These are phyloP conservation scores for Gonapodya prolifera DNA, from an alignment of 192 early-diverging fungal genomes.

Conservation along the genomic window DNA sequence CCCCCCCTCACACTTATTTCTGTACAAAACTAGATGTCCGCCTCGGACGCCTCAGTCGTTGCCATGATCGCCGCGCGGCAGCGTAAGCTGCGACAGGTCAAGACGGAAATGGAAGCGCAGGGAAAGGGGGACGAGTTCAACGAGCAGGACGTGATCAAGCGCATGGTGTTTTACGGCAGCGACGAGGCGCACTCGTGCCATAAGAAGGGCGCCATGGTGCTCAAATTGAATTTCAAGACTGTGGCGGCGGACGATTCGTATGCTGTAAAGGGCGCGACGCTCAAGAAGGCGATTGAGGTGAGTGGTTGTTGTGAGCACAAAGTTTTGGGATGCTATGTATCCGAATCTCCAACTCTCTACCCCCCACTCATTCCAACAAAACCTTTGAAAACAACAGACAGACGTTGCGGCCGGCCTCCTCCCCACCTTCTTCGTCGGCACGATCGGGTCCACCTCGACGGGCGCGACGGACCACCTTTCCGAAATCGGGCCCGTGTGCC, in stretches of 20 bases:
- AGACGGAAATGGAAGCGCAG: slow-evolving; percentile 12
- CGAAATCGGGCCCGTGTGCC: slow-evolving; percentile 32
- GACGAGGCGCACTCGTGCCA: slow-evolving; percentile 46
- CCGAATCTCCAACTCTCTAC: too few species aligned
- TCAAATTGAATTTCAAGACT: slow-evolving; percentile 21
- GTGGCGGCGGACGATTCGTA: slow-evolving; percentile 25
- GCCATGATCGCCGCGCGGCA: slow-evolving; percentile 44
- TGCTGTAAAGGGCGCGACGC: slow-evolving; percentile 24
- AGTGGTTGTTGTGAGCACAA: too few species aligned
- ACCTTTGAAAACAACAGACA: too few species aligned
- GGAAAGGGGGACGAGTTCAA: slow-evolving; percentile 10
- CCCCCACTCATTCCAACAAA: too few species aligned
- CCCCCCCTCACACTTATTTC: too few species aligned
- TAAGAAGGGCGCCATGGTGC: slow-evolving; percentile 38
- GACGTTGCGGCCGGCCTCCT: slow-evolving; percentile 38
- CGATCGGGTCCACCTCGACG: slow-evolving; percentile 49
- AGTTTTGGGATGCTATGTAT: too few species aligned
- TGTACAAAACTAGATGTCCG: slow-evolving; percentile 18
- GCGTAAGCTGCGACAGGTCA: slow-evolving; percentile 13
- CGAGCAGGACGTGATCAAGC: slow-evolving; percentile 19
- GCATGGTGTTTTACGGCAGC: slow-evolving; percentile 44
- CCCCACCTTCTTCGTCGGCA: slow-evolving; percentile 48
- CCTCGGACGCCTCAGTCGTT: slow-evolving; percentile 43
- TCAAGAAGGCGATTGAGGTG: slow-evolving; percentile 24
- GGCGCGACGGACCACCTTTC: slow-evolving; percentile 37